Percentiles rank a stretch among this genome's conserved stretches.
These are phyloP conservation scores for Trichoderma koningii DNA, from an alignment of 2,329 filamentous ascomycete genomes.

Conservation along the genomic window DNA sequence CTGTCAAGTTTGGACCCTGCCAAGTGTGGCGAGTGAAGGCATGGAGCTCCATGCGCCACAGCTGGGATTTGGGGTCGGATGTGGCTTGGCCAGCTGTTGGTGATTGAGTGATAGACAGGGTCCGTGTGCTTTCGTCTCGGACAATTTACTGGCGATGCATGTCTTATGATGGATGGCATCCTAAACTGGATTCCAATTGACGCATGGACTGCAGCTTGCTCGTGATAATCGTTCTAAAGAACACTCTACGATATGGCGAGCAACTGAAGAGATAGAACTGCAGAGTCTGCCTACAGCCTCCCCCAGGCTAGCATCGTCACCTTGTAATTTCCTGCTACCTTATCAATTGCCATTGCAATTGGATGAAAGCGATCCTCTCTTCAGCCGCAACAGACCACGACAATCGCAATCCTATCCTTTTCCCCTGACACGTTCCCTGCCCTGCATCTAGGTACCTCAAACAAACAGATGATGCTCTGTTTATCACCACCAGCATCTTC, in stretches of 20 bases:
- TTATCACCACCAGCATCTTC: neutral
- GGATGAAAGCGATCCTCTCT: no score
- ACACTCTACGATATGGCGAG: no score
- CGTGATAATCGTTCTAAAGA: neutral
- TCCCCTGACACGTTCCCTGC: no score
- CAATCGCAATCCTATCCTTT: no score
- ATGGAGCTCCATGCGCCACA: constrained; percentile 3
- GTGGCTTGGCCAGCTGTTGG: constrained; percentile 1
- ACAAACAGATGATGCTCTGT: neutral
- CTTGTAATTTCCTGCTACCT: no score
- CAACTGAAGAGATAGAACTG: no score
- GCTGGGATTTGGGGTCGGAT: neutral
- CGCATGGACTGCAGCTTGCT: neutral
- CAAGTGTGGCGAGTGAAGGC: neutral
- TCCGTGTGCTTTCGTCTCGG: neutral
- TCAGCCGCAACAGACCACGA: no score
- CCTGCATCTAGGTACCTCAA: no score
- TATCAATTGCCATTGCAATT: no score
- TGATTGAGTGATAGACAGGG: neutral
- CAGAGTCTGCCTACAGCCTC: no score
- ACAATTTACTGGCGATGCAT: neutral
- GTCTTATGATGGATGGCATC: neutral
- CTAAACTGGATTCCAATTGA: neutral
- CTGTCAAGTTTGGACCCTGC: constrained; percentile 6
- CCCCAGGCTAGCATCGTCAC: no score